Evolutionary conservation across 1,139 yeast genomes (phyloP).

Genomic region (Saccharomyces hybrid): DNA sequence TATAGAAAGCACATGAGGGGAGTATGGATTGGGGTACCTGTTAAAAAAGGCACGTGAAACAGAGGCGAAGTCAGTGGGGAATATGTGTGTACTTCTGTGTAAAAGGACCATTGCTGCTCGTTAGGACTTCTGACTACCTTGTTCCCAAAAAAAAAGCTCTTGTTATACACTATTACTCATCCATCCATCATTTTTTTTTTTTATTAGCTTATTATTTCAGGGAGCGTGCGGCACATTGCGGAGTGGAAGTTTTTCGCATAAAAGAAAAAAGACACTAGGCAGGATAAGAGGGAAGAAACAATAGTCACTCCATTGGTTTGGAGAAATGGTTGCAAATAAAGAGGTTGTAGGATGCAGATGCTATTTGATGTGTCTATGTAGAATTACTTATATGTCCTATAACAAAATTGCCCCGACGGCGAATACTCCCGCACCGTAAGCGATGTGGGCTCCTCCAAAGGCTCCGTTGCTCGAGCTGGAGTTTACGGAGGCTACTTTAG

Average conservation of each 20-base stretch:
- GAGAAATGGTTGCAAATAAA: not conserved
- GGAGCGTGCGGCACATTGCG: not conserved
- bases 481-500: conserved; percentile 6
- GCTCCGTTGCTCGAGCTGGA: conserved; percentile 13
- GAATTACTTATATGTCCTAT: not conserved
- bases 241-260: not conserved
- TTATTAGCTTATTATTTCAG: not conserved
- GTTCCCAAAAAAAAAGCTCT: not conserved
- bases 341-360: not conserved
- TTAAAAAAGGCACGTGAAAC: conserved; percentile 75
- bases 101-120: conserved; percentile 51
- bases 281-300: not conserved
- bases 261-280: not conserved
- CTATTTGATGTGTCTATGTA: not conserved
- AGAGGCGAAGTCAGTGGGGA: conserved; percentile 59
- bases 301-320: not conserved
- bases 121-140: not conserved
- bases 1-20: conserved; percentile 78
- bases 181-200: not conserved
- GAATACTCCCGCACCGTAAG: conserved; percentile 6
- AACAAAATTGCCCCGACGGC: conserved; percentile 2
- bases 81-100: conserved; percentile 49
- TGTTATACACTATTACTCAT: not conserved
- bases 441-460: conserved; percentile 1
- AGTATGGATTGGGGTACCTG: conserved; percentile 84